A percentile compares a stretch with the other conserved stretches of the same genome.
Evolutionary conservation across 1,284 basidiomycete species (phyloP).

Genomic region (Cutaneotrichosporon spelunceum): DNA sequence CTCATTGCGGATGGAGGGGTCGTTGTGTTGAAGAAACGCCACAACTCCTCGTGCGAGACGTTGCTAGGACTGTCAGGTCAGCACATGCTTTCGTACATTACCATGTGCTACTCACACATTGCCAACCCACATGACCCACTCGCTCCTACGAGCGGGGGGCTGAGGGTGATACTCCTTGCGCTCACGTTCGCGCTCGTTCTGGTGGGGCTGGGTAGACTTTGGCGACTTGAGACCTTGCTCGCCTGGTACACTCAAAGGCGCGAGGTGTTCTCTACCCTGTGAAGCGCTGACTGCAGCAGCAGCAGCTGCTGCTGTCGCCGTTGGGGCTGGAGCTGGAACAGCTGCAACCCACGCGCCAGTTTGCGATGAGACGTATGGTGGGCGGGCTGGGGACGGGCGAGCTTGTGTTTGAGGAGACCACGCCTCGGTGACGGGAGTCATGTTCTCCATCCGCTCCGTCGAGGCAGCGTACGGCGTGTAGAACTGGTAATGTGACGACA

Average conservation of each 20-base stretch:
- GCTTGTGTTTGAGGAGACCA: constrained; percentile 13
- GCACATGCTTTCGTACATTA: not conserved
- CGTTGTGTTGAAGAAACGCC: constrained; percentile 70
- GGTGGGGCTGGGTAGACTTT: not conserved
- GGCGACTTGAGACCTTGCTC: constrained; percentile 4
- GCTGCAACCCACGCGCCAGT: not conserved
- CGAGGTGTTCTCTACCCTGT: constrained; percentile 6
- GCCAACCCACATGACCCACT: constrained; percentile 87
- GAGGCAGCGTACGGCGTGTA: constrained; percentile 15
- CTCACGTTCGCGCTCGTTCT: constrained; percentile 27
- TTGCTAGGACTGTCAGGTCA: constrained; percentile 56
- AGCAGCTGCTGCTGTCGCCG: not conserved
- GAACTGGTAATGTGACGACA: constrained; percentile 22
- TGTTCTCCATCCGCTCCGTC: constrained; percentile 17
- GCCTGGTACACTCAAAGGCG: not conserved
- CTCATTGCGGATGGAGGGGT: constrained; percentile 26
- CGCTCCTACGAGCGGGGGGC: constrained; percentile 64
- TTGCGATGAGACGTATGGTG: not conserved
- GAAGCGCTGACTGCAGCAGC: constrained; percentile 4
- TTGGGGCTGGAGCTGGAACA: not conserved
- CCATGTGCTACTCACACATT: constrained; percentile 45
- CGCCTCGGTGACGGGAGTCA: constrained; percentile 14
- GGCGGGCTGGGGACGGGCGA: not conserved
- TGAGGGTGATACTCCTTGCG: constrained; percentile 52
- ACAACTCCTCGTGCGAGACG: constrained; percentile 80